Percentiles rank a stretch among this genome's conserved stretches.
Conservation (phyloP, 208 protist species). For the Tritrichomonas foetus region DNA sequence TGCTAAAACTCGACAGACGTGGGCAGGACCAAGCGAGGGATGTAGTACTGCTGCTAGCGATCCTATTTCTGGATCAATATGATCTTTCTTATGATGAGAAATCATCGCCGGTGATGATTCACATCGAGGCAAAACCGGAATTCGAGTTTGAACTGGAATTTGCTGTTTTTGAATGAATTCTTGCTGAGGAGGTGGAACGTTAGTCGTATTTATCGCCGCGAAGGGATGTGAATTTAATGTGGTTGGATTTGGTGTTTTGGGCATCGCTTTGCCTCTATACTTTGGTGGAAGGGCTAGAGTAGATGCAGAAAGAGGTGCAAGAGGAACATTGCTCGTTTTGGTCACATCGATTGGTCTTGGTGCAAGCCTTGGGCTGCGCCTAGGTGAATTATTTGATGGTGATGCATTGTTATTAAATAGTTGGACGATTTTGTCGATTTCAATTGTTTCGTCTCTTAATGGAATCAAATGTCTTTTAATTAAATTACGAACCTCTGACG, state of each 20-base stretch:
- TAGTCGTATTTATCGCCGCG: no score
- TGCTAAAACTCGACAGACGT: not conserved
- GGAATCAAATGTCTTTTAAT: not conserved
- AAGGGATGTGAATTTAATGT: not conserved
- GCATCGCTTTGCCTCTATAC: not conserved
- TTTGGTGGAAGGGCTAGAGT: not conserved
- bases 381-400: not conserved
- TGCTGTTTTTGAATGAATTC: no score
- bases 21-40: not conserved
- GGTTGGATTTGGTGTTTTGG: not conserved
- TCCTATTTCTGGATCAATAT: not conserved
- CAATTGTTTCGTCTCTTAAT: not conserved
- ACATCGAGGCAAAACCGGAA: not conserved
- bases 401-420: not conserved
- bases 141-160: no score
- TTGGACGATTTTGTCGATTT: not conserved
- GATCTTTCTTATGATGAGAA: not conserved
- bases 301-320: not conserved
- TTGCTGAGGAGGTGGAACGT: no score
- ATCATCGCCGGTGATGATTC: not conserved
- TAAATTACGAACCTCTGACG: not conserved
- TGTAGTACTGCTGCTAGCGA: conserved; percentile 19
- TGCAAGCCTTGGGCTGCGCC: no score
- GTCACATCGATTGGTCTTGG: no score
- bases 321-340: no score